Base-by-base conservation (phyloP, 257 asterid species). In the Nicotiana knightiana region DNA sequence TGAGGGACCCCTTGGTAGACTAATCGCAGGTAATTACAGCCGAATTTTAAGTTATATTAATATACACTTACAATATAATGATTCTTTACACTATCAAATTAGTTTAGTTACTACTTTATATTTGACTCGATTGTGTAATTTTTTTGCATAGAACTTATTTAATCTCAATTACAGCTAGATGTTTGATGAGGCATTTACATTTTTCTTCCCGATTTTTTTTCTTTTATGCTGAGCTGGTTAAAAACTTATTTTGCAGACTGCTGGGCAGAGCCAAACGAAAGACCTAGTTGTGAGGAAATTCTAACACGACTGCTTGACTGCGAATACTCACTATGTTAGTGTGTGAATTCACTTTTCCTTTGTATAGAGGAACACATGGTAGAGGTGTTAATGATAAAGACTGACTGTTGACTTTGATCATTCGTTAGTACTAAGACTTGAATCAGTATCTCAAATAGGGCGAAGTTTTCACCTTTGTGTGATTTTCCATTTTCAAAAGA, bases 271-370 rank as follows among this genome's bases (percentile, higher is more conserved):
- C 90, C 96, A 55, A 85, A 91, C 26, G 88, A 91, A 82, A 90
- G 98, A 75, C 98, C 98, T 62, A 91, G 88, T 83, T 93, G 98
- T 37, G 96, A 92, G 87, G 93, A 92, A 53, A 93, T 93, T 85
- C 91, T 92, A 39, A 80, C 85, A 5, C 96, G 97, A 61, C 87
- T 93, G 82, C 87, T 91, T n/a, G 94, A 92, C 85, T 92, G 97
- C 83, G 98, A 93, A 83, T 88, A 88, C 81, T 88, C 94, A 39
- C 92, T 92, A 64, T 90, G 96, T 89, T 92, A 86, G 85, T 53
- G 77, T 9, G 86, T 86, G 76, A 48, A 24, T 62, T 81, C 39
- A 46, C 24, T 81, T 67, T 80, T 63, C 53, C 67, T 51, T 51
- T 86, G 89, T 85, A 80, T 43, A 61, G 82, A 85, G 85, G 83